A percentile compares a stretch with the other conserved stretches of the same genome.
Evolutionary conservation across 1,139 yeast species (phyloP).

Genomic region (Saccharomyces pastorianus): DNA sequence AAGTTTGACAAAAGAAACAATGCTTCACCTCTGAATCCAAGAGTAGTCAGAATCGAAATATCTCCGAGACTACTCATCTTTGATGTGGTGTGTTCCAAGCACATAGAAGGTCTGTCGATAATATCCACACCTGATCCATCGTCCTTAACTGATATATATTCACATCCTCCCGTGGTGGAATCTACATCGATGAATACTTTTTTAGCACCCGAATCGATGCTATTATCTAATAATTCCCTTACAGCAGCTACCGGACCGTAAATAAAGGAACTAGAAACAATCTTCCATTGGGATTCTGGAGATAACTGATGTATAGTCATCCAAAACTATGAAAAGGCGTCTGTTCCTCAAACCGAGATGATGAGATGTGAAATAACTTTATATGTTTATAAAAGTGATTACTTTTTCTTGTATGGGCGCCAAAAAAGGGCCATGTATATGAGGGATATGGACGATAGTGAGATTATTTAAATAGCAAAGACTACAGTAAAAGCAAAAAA

Average conservation of each 20-base stretch:
- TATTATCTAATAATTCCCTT: conserved; percentile 60
- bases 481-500: not conserved
- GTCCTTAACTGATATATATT: conserved; percentile 50
- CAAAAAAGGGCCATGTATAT: not conserved
- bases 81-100: conserved; percentile 56
- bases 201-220: conserved; percentile 56
- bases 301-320: conserved; percentile 12
- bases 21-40: conserved; percentile 72
- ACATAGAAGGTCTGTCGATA: conserved; percentile 42
- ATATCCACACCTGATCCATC: conserved; percentile 56
- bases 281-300: conserved; percentile 8
- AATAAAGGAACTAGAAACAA: conserved; percentile 22
- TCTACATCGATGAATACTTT: conserved; percentile 48
- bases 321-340: not conserved
- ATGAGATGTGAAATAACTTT: not conserved
- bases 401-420: not conserved
- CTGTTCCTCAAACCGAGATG: not conserved
- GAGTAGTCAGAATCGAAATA: conserved; percentile 36
- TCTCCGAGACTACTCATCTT: conserved; percentile 43
- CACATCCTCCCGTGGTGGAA: conserved; percentile 47
- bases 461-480: not conserved
- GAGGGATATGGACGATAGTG: not conserved
- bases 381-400: not conserved
- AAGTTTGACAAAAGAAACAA: conserved; percentile 48
- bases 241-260: conserved; percentile 40